A percentile compares a stretch with the other conserved stretches of the same genome.
Conservation (phyloP, 257 asterid species). For the Primulina tabacum region DNA sequence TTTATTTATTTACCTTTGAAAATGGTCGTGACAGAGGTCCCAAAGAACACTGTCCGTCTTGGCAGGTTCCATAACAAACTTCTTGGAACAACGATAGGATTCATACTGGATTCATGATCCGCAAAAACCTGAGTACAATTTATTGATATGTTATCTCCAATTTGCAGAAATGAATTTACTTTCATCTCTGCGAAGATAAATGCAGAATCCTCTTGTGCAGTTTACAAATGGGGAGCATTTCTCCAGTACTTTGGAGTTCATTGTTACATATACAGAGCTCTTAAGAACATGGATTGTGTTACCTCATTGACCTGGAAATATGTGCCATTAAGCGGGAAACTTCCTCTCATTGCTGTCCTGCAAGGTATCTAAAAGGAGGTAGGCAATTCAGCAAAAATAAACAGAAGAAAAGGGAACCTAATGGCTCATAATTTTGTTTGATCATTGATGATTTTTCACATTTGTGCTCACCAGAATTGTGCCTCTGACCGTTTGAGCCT, state of each 20-base stretch:
- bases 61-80: constrained; percentile 67
- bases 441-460: constrained; percentile 11
- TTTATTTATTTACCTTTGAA: constrained; percentile 60
- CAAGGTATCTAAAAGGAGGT: constrained; percentile 69
- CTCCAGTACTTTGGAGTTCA: not conserved
- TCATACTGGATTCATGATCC: constrained; percentile 74
- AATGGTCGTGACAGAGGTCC: constrained; percentile 79
- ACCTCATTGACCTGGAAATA: constrained; percentile 99
- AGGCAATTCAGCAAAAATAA: constrained; percentile 21
- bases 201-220: constrained; percentile 12
- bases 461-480: constrained; percentile 79
- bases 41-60: constrained; percentile 83
- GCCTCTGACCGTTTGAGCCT: constrained; percentile 80
- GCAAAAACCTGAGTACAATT: constrained; percentile 64
- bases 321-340: constrained; percentile 96
- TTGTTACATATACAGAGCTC: not conserved
- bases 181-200: not conserved
- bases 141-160: constrained; percentile 18
- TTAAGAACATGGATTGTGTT: constrained; percentile 20
- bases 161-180: not conserved
- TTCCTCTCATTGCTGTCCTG: constrained; percentile 95
- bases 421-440: constrained; percentile 18
- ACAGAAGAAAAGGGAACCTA: constrained; percentile 6
- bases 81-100: constrained; percentile 80
- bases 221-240: not conserved